Evolutionary conservation across 352 stramenopile species (phyloP).

Genomic region (Blastocystis sp.): DNA sequence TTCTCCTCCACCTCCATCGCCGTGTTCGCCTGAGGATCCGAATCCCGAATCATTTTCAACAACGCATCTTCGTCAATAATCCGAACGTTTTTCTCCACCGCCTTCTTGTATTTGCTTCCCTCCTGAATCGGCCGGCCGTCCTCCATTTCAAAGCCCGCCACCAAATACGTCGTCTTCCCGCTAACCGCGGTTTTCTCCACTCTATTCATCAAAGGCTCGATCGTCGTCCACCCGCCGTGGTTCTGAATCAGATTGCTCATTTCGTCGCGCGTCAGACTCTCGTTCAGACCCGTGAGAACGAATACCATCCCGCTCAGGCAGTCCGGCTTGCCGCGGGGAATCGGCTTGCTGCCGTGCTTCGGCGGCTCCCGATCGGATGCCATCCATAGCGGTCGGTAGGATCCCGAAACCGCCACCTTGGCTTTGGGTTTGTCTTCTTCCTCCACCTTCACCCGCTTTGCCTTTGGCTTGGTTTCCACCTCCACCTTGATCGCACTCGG

Average conservation of each 20-base stretch:
- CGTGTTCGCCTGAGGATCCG: conserved; percentile 1
- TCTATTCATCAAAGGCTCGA: background rate
- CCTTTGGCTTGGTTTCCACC: conserved; percentile 23
- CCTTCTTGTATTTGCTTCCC: conserved; percentile 68
- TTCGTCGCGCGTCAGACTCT: conserved; percentile 66
- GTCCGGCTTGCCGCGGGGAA: conserved; percentile 54
- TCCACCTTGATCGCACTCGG: background rate
- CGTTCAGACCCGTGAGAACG: conserved; percentile 64
- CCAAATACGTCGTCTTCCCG: conserved; percentile 64
- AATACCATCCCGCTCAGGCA: conserved; percentile 49
- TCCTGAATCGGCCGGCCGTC: conserved; percentile 61
- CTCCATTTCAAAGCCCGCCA: conserved; percentile 68
- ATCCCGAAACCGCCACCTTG: conserved; percentile 11
- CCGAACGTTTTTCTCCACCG: conserved; percentile 48
- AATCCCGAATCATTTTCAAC: conserved; percentile 65
- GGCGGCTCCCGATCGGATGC: conserved; percentile 14
- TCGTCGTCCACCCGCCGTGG: conserved; percentile 34
- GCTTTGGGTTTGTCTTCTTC: background rate
- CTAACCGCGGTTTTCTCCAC: conserved; percentile 56
- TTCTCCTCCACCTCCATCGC: background rate
- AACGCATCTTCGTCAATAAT: conserved; percentile 63
- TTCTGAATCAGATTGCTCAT: conserved; percentile 55
- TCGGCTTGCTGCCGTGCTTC: conserved; percentile 61
- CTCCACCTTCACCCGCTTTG: background rate
- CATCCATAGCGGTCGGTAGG: conserved; percentile 47